Base-by-base conservation (phyloP, 2,329 filamentous ascomycete species). In the Fusarium kyushuense region DNA sequence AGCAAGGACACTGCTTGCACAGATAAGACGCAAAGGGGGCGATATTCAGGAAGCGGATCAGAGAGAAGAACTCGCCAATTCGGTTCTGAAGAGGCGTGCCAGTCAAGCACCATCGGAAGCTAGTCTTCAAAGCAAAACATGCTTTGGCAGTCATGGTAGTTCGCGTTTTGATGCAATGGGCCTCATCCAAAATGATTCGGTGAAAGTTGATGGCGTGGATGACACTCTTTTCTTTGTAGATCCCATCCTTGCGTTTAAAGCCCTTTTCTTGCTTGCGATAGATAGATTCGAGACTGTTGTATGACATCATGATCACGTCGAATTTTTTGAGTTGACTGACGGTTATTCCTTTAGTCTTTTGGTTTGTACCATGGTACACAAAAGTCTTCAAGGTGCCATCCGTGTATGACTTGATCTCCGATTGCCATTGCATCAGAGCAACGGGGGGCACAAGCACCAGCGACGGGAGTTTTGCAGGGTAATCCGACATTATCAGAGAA, bases 401-500 rank as follows among this genome's bases (percentile, higher is more conserved):
- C 0, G 96, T 98, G 78, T 98, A 88, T 16, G 89, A 87, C 30
- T 88, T 86, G 61, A 95, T 94, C 79, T 95, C 92, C 8, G 88
- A 87, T 70, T 91, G 92, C 95, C 95, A 98, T 76, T 98, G 95
- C 92, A 97, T 96, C 49, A 98, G 81, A 40, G 95, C 95, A 40
- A 97, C 95, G 1, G 95, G 95, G 1, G 95, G 95, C 1, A 97
- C 94, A 33, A 97, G 86, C 2, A 98, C 94, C 6, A 98, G 84
- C 0, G 93, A 92, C 2, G 96, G 95, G 55, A 90, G 82, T 71
- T 91, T 91, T 23, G 90, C 92, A 5, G 94, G 95, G 74, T 92
- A 97, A 77, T 98, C 94, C 1, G 95, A 97, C 96, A 98, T 98
- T 79, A 99, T 94, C 43, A 99, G 86, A 5, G 95, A 97, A 19